Evolutionary conservation across 2,329 filamentous ascomycete species (phyloP).

Genomic region (Sporothrix euskadiensis): DNA sequence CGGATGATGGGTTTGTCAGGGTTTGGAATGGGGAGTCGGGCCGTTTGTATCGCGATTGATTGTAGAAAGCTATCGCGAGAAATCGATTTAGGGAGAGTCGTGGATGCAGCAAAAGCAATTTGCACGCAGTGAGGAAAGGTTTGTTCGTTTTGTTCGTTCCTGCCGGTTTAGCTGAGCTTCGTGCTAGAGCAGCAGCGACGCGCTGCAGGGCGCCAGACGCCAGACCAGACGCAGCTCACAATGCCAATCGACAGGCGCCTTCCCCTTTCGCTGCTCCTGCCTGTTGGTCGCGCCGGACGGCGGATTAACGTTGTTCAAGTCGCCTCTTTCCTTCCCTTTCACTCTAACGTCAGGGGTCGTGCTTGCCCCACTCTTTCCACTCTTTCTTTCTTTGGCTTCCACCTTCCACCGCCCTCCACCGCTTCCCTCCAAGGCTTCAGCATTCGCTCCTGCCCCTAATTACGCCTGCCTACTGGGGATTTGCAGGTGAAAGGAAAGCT

Average conservation of each 20-base stretch:
- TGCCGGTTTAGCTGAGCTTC: slow-evolving; percentile 14
- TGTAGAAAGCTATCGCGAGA: neutral
- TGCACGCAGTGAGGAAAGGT: slow-evolving; percentile 5
- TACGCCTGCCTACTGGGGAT: slow-evolving; percentile 10
- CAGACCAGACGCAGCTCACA: neutral
- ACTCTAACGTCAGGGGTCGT: slow-evolving; percentile 3
- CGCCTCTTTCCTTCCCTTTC: neutral
- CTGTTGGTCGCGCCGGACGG: slow-evolving; percentile 22
- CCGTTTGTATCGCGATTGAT: neutral
- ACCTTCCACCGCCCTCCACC: neutral
- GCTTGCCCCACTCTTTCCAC: slow-evolving; percentile 17
- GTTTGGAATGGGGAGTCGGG: neutral
- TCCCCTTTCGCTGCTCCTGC: neutral
- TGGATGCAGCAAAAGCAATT: neutral
- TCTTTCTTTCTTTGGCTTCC: neutral
- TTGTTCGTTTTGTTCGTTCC: slow-evolving; percentile 5
- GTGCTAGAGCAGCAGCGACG: slow-evolving; percentile 3
- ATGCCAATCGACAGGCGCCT: neutral
- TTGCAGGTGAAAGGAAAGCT: slow-evolving; percentile 25
- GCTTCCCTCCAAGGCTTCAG: slow-evolving; percentile 26
- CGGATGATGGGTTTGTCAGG: neutral
- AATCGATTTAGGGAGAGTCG: slow-evolving; percentile 2
- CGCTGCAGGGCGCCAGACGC: slow-evolving; percentile 1
- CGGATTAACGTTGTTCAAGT: slow-evolving; percentile 31
- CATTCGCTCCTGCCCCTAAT: slow-evolving; percentile 16